These are phyloP conservation scores for Neurospora sublineolata DNA, from an alignment of 495 filamentous ascomycete species.

Conservation along the genomic window DNA sequence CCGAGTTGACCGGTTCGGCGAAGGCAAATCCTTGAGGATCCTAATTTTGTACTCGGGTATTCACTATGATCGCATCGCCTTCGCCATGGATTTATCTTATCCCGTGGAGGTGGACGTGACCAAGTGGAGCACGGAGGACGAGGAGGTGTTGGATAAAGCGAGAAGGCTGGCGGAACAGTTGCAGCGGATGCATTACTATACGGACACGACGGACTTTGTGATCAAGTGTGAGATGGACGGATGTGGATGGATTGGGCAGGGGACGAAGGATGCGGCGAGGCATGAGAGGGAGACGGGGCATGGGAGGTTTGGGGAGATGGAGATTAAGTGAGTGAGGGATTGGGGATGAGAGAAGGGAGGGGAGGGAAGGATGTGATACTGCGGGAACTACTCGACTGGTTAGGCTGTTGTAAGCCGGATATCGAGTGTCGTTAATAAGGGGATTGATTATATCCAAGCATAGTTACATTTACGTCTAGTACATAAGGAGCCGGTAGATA, in stretches of 20 bases:
- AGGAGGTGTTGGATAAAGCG: conserved; percentile 57
- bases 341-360: neutral
- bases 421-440: neutral
- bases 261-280: conserved; percentile 38
- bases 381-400: neutral
- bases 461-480: neutral
- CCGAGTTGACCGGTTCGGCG: conserved; percentile 64
- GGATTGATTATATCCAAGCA: neutral
- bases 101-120: conserved; percentile 66
- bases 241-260: conserved; percentile 59
- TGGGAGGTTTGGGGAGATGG: conserved; percentile 22
- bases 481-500: neutral
- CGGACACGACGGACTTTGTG: conserved; percentile 74
- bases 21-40: conserved; percentile 55
- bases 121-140: conserved; percentile 57
- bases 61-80: conserved; percentile 87
- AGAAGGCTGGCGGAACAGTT: conserved; percentile 56
- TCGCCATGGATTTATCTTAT: conserved; percentile 51
- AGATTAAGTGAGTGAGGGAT: conserved; percentile 8
- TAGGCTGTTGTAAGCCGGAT: neutral
- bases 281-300: conserved; percentile 25
- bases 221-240: conserved; percentile 56
- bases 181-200: conserved; percentile 72
- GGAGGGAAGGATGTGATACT: neutral
- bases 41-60: conserved; percentile 88